Evolutionary conservation across 805 yeast genomes (phyloP), one percentile per base, ranked within the genome.

Genomic region (Wickerhamiella dianesei): DNA sequence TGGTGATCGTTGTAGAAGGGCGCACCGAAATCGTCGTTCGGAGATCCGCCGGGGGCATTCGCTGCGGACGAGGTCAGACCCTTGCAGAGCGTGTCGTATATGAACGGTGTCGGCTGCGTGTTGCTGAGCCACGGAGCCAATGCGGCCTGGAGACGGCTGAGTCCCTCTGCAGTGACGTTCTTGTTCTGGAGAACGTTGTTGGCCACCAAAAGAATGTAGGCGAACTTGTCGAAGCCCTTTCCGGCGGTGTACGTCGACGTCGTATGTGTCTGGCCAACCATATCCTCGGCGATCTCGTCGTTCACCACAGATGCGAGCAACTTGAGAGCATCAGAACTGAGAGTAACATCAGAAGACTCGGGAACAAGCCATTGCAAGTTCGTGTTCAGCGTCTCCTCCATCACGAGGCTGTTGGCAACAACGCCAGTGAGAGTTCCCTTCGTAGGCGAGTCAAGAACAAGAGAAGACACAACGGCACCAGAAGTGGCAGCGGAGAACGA

Each of bases 161-260:
- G 65, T 37, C 82, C 65, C 6, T 61, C 61, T 13, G 61, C 54
- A 1, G 92, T 73, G 47, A 81, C 63, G 1, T 58, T 61, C 0
- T 64, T 59, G 58, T 88, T 82, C 17, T 74, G 60, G 41, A 89
- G 62, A 17, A 89, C 71, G 51, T 71, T 78, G 46, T 81, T 78
- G 36, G 80, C 77, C 9, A 79, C 84, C 52, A 82, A 82, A 13
- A 86, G 69, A 45, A 92, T 73, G 71, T 82, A 82, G 0, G 97
- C 96, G 64, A 83, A 92, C 65, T 88, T 92, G 54, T 87, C 95
- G 44, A 88, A 67, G 21, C 77, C 72, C 61, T 92, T 89, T 12
- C 97, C 98, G 2, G 94, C 74, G 18, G 84, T 78, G 64, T 89
- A 89, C 83, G 88, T 88, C 0, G 96, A 85, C 51, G 85, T 85